Percentiles rank a stretch among this genome's conserved stretches.
Evolutionary conservation across 768 basidiomycete genomes (phyloP).

Genomic region (Udeniomyces megalosporus): DNA sequence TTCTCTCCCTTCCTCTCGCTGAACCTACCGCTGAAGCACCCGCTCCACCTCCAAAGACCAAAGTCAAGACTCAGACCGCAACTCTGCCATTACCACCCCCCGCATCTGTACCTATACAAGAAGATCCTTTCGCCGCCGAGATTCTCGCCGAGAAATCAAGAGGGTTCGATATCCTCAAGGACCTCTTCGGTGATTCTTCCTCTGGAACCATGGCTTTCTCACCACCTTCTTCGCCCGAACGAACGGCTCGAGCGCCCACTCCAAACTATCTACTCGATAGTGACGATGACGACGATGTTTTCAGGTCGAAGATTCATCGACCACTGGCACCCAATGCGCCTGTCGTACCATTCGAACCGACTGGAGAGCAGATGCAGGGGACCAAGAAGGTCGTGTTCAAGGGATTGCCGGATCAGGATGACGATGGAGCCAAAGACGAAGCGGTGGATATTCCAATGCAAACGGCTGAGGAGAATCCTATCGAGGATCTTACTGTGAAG

Average conservation of each 20-base stretch:
- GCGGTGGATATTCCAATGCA: background rate
- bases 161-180: constrained; percentile 7
- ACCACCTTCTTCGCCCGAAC: background rate
- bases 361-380: background rate
- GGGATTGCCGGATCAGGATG: background rate
- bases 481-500: no score
- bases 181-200: background rate
- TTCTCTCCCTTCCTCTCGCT: background rate
- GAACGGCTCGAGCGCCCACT: background rate
- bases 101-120: background rate
- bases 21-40: background rate
- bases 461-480: background rate
- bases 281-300: no score
- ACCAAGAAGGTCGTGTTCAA: background rate
- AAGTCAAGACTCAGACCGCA: background rate
- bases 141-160: constrained; percentile 3
- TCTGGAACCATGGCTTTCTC: no score
- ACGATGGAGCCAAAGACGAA: background rate
- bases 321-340: no score
- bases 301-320: no score
- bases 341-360: no score
- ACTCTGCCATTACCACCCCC: background rate
- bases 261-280: no score
- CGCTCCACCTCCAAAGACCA: background rate
- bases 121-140: background rate